A percentile compares a stretch with the other conserved stretches of the same genome.
These are phyloP conservation scores for Symbiodinium pilosum DNA, from an alignment of 73 alveolate genomes.

Conservation along the genomic window DNA sequence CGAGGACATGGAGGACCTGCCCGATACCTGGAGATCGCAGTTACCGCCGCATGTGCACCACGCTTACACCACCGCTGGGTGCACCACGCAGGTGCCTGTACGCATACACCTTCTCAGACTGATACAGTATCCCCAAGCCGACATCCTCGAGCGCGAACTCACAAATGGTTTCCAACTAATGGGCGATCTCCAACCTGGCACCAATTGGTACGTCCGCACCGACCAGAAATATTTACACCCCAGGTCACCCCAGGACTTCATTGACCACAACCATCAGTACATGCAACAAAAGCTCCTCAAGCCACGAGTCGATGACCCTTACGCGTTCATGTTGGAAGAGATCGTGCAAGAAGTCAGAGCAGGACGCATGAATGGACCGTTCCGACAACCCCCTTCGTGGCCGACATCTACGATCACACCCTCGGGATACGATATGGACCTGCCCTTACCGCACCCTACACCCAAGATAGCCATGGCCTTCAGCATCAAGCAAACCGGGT, in stretches of 20 bases:
- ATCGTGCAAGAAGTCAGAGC: background rate
- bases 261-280: background rate
- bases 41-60: background rate
- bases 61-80: background rate
- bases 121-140: background rate
- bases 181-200: background rate
- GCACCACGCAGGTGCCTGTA: background rate
- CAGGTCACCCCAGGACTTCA: background rate
- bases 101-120: background rate
- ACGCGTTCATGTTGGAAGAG: background rate
- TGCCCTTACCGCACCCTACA: background rate
- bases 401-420: background rate
- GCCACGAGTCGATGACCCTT: background rate
- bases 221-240: slow-evolving; percentile 21
- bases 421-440: background rate
- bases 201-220: background rate
- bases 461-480: slow-evolving; percentile 1
- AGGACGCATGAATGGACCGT: slow-evolving; percentile 20
- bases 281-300: background rate
- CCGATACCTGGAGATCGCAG: background rate
- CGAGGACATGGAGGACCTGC: background rate
- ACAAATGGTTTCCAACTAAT: background rate
- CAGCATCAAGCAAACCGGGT: background rate
- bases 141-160: background rate
- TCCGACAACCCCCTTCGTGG: background rate